phyloP scores from a whole-genome alignment of 2,329 filamentous ascomycete species.

The Nemania sp. region DNA sequence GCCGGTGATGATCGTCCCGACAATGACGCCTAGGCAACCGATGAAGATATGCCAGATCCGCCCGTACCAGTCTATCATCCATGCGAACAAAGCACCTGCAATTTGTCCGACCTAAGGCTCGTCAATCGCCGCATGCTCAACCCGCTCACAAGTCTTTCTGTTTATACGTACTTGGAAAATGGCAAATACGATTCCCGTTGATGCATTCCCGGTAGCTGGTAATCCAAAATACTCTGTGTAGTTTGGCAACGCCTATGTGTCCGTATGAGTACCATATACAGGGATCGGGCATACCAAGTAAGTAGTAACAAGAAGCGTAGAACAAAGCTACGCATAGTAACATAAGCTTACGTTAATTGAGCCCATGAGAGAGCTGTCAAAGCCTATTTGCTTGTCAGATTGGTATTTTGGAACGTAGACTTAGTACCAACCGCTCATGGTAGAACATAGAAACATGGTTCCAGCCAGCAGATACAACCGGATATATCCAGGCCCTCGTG shows the following conservation, averaged over 20 bases:
- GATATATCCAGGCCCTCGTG: conserved; percentile 37
- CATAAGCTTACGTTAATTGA: conserved; percentile 44
- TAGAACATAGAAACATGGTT: conserved; percentile 42
- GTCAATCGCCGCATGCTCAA: conserved; percentile 7
- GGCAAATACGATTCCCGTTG: conserved; percentile 49
- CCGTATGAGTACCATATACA: background rate
- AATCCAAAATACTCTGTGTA: conserved; percentile 47
- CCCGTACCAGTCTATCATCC: conserved; percentile 50
- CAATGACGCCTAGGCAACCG: conserved; percentile 51
- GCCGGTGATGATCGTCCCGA: conserved; percentile 55
- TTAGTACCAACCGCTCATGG: conserved; percentile 43
- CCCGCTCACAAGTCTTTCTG: too few relatives aligned
- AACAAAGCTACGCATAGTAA: too few relatives aligned
- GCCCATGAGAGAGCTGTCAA: conserved; percentile 48
- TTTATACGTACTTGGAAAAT: conserved; percentile 42
- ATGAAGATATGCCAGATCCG: conserved; percentile 48
- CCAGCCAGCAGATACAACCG: conserved; percentile 37
- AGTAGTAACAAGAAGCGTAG: too few relatives aligned
- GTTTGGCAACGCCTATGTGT: conserved; percentile 39
- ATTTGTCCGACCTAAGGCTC: conserved; percentile 46
- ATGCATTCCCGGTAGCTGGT: conserved; percentile 41
- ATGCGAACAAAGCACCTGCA: conserved; percentile 47
- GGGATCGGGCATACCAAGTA: too few relatives aligned
- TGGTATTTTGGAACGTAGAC: background rate
- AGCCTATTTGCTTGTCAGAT: conserved; percentile 36